Percentiles rank a stretch among this genome's conserved stretches.
phyloP scores from a whole-genome alignment of 768 basidiomycete species.

The Mycena alexandri region DNA sequence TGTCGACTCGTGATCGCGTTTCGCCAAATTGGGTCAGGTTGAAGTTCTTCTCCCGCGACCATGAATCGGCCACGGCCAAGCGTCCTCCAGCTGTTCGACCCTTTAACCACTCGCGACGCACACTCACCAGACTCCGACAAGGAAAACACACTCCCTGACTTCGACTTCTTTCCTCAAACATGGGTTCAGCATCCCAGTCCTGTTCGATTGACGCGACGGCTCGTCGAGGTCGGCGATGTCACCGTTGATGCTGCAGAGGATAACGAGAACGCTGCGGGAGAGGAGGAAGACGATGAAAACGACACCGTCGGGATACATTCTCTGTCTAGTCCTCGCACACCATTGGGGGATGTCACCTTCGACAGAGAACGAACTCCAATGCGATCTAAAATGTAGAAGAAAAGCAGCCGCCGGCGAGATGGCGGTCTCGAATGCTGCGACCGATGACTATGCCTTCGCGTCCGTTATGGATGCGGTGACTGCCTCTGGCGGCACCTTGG shows the following conservation, averaged over 20 bases:
- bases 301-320: slow-evolving; percentile 52
- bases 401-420: slow-evolving; percentile 3
- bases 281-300: slow-evolving; percentile 53
- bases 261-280: slow-evolving; percentile 35
- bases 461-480: slow-evolving; percentile 8
- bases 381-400: slow-evolving; percentile 45
- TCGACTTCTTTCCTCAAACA: slow-evolving; percentile 55
- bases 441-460: slow-evolving; percentile 7
- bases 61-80: slow-evolving; percentile 60
- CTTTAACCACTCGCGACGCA: slow-evolving; percentile 49
- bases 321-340: slow-evolving; percentile 50
- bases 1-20: slow-evolving; percentile 12
- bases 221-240: slow-evolving; percentile 65
- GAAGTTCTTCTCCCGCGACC: slow-evolving; percentile 30
- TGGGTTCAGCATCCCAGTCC: slow-evolving; percentile 45
- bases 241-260: slow-evolving; percentile 52
- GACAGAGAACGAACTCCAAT: slow-evolving; percentile 52
- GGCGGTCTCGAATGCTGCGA: slow-evolving; percentile 10
- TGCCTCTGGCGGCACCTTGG: slow-evolving; percentile 5
- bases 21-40: slow-evolving; percentile 48
- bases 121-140: slow-evolving; percentile 58
- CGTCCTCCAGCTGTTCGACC: slow-evolving; percentile 66
- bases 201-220: slow-evolving; percentile 52
- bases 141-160: slow-evolving; percentile 55
- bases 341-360: slow-evolving; percentile 51